phyloP scores from a whole-genome alignment of 768 basidiomycete species.

The Erythrobasidium yunnanense region DNA sequence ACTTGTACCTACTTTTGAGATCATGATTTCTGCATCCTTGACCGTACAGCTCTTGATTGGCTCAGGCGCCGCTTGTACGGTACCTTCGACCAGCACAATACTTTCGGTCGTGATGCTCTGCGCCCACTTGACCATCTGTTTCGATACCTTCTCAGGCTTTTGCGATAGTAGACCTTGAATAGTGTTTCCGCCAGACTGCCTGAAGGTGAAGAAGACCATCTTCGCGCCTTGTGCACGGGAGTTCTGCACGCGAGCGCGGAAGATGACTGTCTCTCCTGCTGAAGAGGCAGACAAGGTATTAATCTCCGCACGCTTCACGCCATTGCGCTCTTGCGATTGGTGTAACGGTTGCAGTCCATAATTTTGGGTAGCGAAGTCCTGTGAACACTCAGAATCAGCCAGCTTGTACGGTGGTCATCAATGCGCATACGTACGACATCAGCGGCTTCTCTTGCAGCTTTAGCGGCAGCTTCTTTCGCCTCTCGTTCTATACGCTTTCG shows the following conservation, averaged over 20 bases:
- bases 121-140: slow-evolving; percentile 95
- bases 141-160: slow-evolving; percentile 66
- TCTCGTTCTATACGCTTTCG: slow-evolving; percentile 77
- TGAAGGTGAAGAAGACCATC: slow-evolving; percentile 85
- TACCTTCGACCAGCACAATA: slow-evolving; percentile 80
- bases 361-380: slow-evolving; percentile 56
- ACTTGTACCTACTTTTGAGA: slow-evolving; percentile 54
- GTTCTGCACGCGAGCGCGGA: slow-evolving; percentile 84
- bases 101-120: slow-evolving; percentile 67
- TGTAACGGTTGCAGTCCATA: slow-evolving; percentile 83
- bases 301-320: slow-evolving; percentile 55
- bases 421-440: slow-evolving; percentile 58
- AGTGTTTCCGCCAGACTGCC: slow-evolving; percentile 64
- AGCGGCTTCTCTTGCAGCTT: slow-evolving; percentile 54
- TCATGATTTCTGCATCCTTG: slow-evolving; percentile 72
- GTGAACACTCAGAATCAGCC: neutral
- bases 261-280: slow-evolving; percentile 62
- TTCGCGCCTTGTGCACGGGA: slow-evolving; percentile 82
- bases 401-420: too few species aligned
- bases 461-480: slow-evolving; percentile 64
- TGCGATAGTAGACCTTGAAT: slow-evolving; percentile 74
- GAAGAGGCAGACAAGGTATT: slow-evolving; percentile 52
- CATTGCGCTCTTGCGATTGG: slow-evolving; percentile 68
- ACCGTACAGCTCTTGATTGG: slow-evolving; percentile 85
- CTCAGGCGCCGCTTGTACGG: slow-evolving; percentile 64